Base-by-base conservation (phyloP, 1,284 basidiomycete species). In the Ustilago hordei region DNA sequence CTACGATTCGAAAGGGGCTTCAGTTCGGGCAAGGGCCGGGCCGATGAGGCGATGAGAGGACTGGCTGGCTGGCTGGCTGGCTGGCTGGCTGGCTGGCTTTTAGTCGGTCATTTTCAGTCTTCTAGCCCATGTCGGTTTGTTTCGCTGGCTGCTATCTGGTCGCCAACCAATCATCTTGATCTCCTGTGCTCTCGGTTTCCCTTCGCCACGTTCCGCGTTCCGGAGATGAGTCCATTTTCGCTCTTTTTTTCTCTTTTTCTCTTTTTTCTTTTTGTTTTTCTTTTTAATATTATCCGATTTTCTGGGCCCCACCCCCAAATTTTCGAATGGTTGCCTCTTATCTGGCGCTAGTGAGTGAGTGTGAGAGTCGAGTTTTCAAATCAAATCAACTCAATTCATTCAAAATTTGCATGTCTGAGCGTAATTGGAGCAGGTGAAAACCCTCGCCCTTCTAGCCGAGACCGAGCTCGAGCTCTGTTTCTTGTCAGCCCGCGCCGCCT, bases 1-100 rank as follows among this genome's bases (percentile, higher is more conserved):
- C 28, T 31, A 50, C 48, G 48, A 32, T 50, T 50, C 23, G 31
- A 50, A 32, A 17, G 8, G 28, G 48, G 23, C 28, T 50, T 50
- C 31, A 50, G 48, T 50, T 50, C 48, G 31, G 48, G 48, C 48
- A 31, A 8, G 8, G 31, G 12, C 48, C 48, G 48, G 48, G 48
- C 48, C 28, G 48, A 50, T 50, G n/a, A 31, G 48, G n/a, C 43
- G 43, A 45, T 45, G 43, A 45, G 43, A 17, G n/a, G 17, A n/a
- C 43, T 23, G 43, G 43, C 43, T 36, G 35, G 23, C 43, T 45
- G 43, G n/a, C 19, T 45, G n/a, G n/a, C n/a, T n/a, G n/a, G n/a
- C n/a, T 17, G 13, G n/a, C 13, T 41, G 39, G 13, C 39, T 13
- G 43, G 23, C 43, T 45, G 43, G n/a, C 19, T 45, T 45, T 45